Base-by-base conservation (phyloP, 73 alveolate species). In the Vitrella brassicaformis region DNA sequence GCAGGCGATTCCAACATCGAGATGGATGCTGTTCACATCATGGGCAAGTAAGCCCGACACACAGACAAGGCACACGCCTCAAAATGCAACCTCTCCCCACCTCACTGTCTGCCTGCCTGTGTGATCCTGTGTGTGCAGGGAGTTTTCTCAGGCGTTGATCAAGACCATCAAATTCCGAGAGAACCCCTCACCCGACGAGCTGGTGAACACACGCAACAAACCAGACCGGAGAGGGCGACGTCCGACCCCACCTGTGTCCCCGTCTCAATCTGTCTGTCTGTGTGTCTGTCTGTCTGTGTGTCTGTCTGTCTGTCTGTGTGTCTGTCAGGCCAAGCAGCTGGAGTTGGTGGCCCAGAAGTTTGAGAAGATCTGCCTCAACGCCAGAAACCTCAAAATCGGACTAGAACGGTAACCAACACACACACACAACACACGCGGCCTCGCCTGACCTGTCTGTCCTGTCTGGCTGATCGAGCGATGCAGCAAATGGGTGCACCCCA, bases 131-230 rank as follows among this genome's bases (percentile, higher is more conserved):
- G n/a, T n/a, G n/a, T n/a, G n/a, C n/a, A n/a, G n/a, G 92, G 83
- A 79, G 75, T 90, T 93, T 74, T 66, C 83, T 30, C 56, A 75
- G 69, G 73, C 69, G 45, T 82, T 94, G 73, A 91, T 96, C 27
- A 96, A 96, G 81, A 96, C 99, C 27, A 92, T 96, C 69, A 96
- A 96, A 81, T 94, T 96, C 83, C 88, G 97, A 76, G 99, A 94
- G 75, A 80, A 88, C 27, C 99, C 99, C 1, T 93, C 89, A 47
- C 97, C 97, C 0, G 98, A 95, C 45, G 99, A 96, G 80, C 92
- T 96, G 47, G 85, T 92, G 67, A 81, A 74, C 68, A 73, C 64
- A 73, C 31, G 28, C 22, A 66, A 0, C 65, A 26, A 56, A 56
- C 26, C 14, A 27, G 25, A 29, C 4, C 71, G 71, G 39, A 1